A percentile compares a stretch with the other conserved stretches of the same genome.
phyloP scores from a whole-genome alignment of 129 eudicot genomes.

The Glebionis coronaria region DNA sequence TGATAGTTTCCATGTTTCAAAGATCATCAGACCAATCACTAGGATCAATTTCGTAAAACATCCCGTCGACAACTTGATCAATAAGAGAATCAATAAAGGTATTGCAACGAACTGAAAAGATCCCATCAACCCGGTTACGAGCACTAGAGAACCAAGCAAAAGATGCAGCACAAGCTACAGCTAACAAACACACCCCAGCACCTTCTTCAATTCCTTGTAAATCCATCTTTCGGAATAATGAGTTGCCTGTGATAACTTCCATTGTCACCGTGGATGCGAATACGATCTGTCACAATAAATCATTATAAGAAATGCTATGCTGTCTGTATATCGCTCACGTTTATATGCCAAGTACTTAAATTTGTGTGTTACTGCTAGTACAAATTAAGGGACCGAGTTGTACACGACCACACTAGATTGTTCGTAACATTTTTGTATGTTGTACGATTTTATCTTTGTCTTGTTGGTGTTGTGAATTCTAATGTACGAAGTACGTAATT shows the following conservation, averaged over 20 bases:
- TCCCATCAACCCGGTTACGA: conserved; percentile 61
- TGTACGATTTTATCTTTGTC: too few species aligned
- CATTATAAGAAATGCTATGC: background rate
- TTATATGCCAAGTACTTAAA: background rate
- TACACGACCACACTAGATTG: too few species aligned
- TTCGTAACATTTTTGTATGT: too few species aligned
- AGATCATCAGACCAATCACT: conserved; percentile 65
- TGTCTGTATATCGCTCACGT: background rate
- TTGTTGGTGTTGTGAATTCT: too few species aligned
- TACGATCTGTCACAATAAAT: conserved; percentile 46
- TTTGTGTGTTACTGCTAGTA: too few species aligned
- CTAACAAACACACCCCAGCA: conserved; percentile 60
- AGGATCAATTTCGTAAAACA: conserved; percentile 64
- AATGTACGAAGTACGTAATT: too few species aligned
- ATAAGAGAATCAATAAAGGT: conserved; percentile 79
- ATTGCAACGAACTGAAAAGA: conserved; percentile 63
- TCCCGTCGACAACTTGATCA: conserved; percentile 78
- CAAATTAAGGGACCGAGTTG: too few species aligned
- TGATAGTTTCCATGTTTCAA: conserved; percentile 12
- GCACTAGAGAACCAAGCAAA: conserved; percentile 82
- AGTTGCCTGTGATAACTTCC: conserved; percentile 80
- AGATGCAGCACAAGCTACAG: conserved; percentile 67
- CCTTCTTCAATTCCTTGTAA: conserved; percentile 71
- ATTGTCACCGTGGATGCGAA: conserved; percentile 73
- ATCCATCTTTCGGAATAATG: conserved; percentile 78